These are phyloP conservation scores for Fraxinus xanthoxyloides DNA, from an alignment of 305 asterid species.

Conservation along the genomic window DNA sequence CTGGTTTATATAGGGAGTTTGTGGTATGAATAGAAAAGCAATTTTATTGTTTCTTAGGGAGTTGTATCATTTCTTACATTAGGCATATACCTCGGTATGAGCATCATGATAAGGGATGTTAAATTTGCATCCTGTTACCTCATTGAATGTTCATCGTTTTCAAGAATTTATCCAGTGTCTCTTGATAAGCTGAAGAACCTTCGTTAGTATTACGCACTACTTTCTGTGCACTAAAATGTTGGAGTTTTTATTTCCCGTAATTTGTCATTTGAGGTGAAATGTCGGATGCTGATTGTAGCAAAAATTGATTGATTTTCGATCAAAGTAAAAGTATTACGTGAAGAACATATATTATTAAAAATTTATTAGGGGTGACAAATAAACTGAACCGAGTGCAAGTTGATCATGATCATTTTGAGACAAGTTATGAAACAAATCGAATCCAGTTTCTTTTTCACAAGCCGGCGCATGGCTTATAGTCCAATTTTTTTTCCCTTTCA, in stretches of 20 bases:
- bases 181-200: background rate
- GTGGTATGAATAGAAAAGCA: background rate
- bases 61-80: background rate
- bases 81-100: slow-evolving; percentile 34
- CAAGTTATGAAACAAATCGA: no score
- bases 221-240: background rate
- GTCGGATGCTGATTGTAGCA: background rate
- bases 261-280: background rate
- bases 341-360: background rate
- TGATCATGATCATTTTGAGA: background rate
- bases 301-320: background rate
- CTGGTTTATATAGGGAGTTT: slow-evolving; percentile 33
- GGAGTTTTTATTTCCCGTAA: background rate
- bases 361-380: no score
- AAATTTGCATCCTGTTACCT: background rate
- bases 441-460: background rate
- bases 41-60: background rate
- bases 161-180: slow-evolving; percentile 1
- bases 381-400: background rate
- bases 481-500: no score
- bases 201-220: background rate
- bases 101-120: slow-evolving; percentile 33
- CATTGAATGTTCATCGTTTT: slow-evolving; percentile 6
- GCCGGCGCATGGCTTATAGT: no score
- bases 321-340: background rate